Conservation (phyloP, 768 basidiomycete species). For the Trametes punicea region DNA sequence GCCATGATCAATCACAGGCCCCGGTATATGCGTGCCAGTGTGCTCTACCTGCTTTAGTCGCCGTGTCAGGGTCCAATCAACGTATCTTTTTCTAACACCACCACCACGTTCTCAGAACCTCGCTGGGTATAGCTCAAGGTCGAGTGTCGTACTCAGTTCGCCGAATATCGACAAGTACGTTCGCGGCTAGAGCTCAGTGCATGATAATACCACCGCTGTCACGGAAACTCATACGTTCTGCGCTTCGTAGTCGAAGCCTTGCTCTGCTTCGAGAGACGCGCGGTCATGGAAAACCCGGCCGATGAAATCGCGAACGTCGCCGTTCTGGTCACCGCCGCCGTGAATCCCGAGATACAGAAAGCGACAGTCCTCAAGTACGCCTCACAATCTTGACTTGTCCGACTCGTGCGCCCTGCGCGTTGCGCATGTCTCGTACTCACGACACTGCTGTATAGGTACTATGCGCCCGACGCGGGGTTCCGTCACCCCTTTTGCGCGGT, state of each 20-base stretch:
- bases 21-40: too few relatives aligned
- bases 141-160: too few relatives aligned
- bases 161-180: too few relatives aligned
- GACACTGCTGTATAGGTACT: constrained; percentile 36
- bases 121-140: too few relatives aligned
- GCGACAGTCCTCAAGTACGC: constrained; percentile 34
- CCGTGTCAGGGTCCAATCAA: background rate
- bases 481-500: constrained; percentile 58
- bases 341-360: constrained; percentile 49
- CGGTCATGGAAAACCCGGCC: constrained; percentile 53
- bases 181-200: too few relatives aligned
- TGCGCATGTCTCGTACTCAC: background rate
- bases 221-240: too few relatives aligned
- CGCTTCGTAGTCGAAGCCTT: too few relatives aligned
- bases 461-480: constrained; percentile 52
- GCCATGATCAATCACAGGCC: constrained; percentile 2
- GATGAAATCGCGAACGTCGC: constrained; percentile 48
- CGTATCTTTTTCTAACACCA: background rate
- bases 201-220: too few relatives aligned
- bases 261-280: too few relatives aligned
- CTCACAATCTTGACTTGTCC: background rate
- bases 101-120: background rate
- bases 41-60: too few relatives aligned
- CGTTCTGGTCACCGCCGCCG: constrained; percentile 42
- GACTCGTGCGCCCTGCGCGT: background rate